Conservation (phyloP, 371 early-diverging fungal species). For the Circinella umbellata region DNA sequence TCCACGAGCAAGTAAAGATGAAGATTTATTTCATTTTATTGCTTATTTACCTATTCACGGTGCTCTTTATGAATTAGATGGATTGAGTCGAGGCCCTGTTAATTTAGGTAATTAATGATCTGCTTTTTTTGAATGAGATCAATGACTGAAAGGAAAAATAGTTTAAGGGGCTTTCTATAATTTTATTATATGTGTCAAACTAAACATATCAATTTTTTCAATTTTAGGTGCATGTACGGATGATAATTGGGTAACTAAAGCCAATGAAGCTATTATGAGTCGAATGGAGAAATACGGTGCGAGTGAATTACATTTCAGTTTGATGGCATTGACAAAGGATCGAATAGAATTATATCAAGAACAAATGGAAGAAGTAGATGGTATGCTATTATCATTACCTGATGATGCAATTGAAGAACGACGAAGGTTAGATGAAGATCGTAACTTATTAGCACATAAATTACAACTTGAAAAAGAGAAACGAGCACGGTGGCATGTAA, state of each 20-base stretch:
- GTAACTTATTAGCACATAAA: constrained; percentile 42
- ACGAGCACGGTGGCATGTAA: constrained; percentile 52
- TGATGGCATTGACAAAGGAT: constrained; percentile 85
- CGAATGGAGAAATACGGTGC: constrained; percentile 71
- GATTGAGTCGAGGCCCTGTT: constrained; percentile 75
- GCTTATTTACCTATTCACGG: constrained; percentile 84
- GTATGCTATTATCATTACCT: constrained; percentile 39
- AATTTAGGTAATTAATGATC: constrained; percentile 52
- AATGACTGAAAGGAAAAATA: too few species aligned
- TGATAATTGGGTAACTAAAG: constrained; percentile 72
- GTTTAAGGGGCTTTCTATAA: too few species aligned
- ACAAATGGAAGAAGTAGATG: constrained; percentile 57
- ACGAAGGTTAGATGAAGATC: constrained; percentile 31
- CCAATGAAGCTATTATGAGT: constrained; percentile 70
- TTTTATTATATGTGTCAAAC: too few species aligned
- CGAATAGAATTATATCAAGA: constrained; percentile 61
- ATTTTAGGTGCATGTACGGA: constrained; percentile 60
- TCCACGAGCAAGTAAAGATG: constrained; percentile 63
- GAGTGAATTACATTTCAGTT: constrained; percentile 82
- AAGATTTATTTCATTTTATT: constrained; percentile 90
- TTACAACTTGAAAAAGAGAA: constrained; percentile 56
- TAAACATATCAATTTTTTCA: too few species aligned
- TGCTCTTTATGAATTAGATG: constrained; percentile 87
- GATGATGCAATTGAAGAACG: constrained; percentile 44
- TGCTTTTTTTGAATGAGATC: neutral